These are phyloP conservation scores for Euphrasia arctica DNA, from an alignment of 305 asterid genomes.

Conservation along the genomic window DNA sequence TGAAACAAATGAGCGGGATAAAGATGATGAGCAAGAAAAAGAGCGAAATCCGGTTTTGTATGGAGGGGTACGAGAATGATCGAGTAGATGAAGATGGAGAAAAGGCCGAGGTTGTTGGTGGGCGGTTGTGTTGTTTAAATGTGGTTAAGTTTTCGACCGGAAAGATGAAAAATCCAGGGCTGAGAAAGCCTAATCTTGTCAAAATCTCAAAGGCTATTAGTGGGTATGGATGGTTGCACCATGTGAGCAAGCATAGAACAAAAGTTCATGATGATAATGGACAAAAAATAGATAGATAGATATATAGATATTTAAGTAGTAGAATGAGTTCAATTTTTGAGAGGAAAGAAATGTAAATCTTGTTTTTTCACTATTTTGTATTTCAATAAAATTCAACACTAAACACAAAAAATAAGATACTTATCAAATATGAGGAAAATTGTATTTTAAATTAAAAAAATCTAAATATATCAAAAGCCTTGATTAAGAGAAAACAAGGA, in stretches of 20 bases:
- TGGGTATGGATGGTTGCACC: constrained; percentile 84
- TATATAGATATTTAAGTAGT: too few relatives aligned
- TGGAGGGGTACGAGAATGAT: not conserved
- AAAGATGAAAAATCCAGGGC: constrained; percentile 64
- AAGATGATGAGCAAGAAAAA: constrained; percentile 22
- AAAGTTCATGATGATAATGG: constrained; percentile 68
- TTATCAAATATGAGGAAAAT: too few relatives aligned
- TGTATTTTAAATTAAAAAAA: too few relatives aligned
- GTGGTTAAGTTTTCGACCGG: constrained; percentile 70
- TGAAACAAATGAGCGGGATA: constrained; percentile 9
- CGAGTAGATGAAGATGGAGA: not conserved
- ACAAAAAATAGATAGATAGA: constrained; percentile 30
- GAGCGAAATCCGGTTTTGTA: constrained; percentile 12
- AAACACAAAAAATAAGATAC: too few relatives aligned
- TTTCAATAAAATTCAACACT: too few relatives aligned
- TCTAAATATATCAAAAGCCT: too few relatives aligned
- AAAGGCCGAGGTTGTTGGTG: constrained; percentile 34
- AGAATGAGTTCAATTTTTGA: too few relatives aligned
- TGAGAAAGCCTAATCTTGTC: constrained; percentile 65
- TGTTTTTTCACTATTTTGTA: too few relatives aligned
- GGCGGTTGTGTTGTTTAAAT: constrained; percentile 54
- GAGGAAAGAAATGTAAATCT: too few relatives aligned
- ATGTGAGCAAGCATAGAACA: constrained; percentile 56
- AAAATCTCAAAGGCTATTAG: constrained; percentile 76
- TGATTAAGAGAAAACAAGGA: too few relatives aligned